Evolutionary conservation across 345 rosid species (phyloP).

Genomic region (Lagerstroemia speciosa): DNA sequence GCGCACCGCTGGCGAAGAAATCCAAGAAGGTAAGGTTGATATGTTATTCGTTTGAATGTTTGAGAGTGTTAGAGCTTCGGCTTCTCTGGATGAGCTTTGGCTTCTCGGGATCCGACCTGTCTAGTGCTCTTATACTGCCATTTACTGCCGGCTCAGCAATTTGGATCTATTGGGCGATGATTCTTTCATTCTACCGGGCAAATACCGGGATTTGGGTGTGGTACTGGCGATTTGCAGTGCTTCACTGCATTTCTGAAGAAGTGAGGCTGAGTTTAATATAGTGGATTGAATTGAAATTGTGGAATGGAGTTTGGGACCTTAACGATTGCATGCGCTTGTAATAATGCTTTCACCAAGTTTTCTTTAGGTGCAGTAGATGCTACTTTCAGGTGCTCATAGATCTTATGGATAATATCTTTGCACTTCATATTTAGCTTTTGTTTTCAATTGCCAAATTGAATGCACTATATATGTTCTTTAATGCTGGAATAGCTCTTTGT

Average conservation of each 20-base stretch:
- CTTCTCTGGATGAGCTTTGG: slow-evolving; percentile 6
- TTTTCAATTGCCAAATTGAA: neutral
- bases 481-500: neutral
- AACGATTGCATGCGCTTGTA: slow-evolving; percentile 9
- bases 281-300: neutral
- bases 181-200: neutral
- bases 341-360: neutral
- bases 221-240: neutral
- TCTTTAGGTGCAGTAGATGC: neutral
- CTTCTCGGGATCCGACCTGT: slow-evolving; percentile 9
- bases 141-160: neutral
- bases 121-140: neutral
- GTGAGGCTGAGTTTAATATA: neutral
- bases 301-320: slow-evolving; percentile 2
- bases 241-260: slow-evolving; percentile 1
- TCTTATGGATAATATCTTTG: neutral
- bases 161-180: slow-evolving; percentile 6
- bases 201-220: neutral
- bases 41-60: neutral
- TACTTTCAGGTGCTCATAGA: neutral
- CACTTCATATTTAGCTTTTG: neutral
- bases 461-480: neutral
- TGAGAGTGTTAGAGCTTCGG: slow-evolving; percentile 1
- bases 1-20: slow-evolving; percentile 88
- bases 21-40: slow-evolving; percentile 57